These are phyloP conservation scores for Akanthomyces dipterigenus DNA, from an alignment of 2,329 filamentous ascomycete species.

Conservation along the genomic window DNA sequence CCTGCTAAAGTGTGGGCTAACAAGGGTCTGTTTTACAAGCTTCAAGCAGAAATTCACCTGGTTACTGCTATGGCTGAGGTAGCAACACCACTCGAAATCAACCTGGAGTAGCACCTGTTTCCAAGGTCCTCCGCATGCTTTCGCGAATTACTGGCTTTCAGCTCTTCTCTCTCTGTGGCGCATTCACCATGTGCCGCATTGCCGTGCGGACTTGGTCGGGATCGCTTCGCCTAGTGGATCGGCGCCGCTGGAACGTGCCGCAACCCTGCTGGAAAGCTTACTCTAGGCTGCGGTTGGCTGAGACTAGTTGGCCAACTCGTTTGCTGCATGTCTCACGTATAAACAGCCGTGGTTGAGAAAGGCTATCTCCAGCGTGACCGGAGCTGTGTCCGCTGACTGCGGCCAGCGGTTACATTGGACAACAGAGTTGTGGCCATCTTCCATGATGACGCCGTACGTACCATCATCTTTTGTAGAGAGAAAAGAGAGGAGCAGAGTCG, in stretches of 20 bases:
- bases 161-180: slow-evolving; percentile 1
- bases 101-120: neutral
- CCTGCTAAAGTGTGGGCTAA: neutral
- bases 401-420: neutral
- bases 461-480: neutral
- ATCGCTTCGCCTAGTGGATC: neutral
- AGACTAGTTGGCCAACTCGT: no score
- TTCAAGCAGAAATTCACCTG: neutral
- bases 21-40: neutral
- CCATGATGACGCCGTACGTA: neutral
- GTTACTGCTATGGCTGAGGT: neutral
- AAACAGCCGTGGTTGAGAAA: neutral
- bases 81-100: neutral
- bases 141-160: neutral
- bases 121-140: neutral
- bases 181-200: slow-evolving; percentile 4
- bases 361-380: neutral
- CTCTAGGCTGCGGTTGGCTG: neutral
- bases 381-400: neutral
- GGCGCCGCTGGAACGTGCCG: neutral
- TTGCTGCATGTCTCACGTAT: neutral
- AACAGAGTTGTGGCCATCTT: neutral
- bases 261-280: neutral
- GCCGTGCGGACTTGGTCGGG: neutral
- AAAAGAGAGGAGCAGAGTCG: neutral